Conservation (phyloP, 495 filamentous ascomycete species). For the Mytilinidion resinicola region DNA sequence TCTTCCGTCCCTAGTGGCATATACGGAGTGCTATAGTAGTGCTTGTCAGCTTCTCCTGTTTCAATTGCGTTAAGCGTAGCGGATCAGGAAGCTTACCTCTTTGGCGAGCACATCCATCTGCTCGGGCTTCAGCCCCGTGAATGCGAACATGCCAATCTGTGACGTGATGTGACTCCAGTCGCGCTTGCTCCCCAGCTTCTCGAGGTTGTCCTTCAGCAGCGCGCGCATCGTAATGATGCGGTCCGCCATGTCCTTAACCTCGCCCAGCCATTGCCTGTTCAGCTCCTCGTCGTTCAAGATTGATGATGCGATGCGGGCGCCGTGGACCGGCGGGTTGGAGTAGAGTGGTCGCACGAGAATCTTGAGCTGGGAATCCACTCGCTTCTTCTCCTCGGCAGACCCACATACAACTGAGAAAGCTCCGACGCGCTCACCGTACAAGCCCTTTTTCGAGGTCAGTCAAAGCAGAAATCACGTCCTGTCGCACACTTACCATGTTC, state of each 20-base stretch:
- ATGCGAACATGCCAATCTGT: conserved; percentile 99
- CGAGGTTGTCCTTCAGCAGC: conserved; percentile 84
- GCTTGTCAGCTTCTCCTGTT: conserved; percentile 10
- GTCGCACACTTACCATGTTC: conserved; percentile 73
- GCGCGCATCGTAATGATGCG: conserved; percentile 98
- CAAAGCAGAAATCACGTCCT: not conserved
- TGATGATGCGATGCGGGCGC: conserved; percentile 85
- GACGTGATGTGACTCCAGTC: conserved; percentile 98
- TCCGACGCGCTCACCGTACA: conserved; percentile 97
- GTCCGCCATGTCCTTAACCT: conserved; percentile 98
- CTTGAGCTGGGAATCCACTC: conserved; percentile 95
- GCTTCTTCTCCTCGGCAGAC: conserved; percentile 84
- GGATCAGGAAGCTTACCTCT: conserved; percentile 52
- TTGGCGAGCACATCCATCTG: conserved; percentile 90
- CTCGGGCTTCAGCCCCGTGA: conserved; percentile 86
- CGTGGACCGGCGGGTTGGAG: conserved; percentile 96
- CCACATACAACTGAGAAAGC: conserved; percentile 90
- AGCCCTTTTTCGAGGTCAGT: conserved; percentile 49
- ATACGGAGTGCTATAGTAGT: conserved; percentile 88
- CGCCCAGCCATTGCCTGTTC: conserved; percentile 88
- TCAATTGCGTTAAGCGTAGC: not conserved
- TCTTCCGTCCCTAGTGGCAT: conserved; percentile 93
- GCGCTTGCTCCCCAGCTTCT: conserved; percentile 88
- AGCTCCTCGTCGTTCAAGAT: conserved; percentile 84
- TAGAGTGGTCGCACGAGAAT: conserved; percentile 95